Conservation (phyloP, 441 rosid genomes). For the Arabidopsis hybrid region DNA sequence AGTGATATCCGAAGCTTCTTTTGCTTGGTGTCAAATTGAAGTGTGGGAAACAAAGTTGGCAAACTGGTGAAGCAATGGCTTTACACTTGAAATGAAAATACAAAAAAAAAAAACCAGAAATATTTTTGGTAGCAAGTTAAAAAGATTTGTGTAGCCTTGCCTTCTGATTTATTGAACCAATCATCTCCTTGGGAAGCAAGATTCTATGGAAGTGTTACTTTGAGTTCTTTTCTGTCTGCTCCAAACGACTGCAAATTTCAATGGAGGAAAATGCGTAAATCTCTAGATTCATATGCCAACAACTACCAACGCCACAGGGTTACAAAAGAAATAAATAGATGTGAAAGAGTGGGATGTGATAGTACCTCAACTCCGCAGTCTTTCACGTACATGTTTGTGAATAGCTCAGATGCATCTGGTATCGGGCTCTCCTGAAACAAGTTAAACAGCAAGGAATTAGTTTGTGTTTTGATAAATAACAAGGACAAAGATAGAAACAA, state of each 20-base stretch:
- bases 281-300: constrained; percentile 14
- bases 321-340: neutral
- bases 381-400: constrained; percentile 75
- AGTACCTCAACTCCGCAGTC: constrained; percentile 83
- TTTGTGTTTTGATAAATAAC: neutral
- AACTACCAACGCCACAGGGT: neutral
- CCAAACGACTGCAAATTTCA: constrained; percentile 71
- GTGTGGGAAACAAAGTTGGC: neutral
- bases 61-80: constrained; percentile 37
- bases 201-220: constrained; percentile 66
- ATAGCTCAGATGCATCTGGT: constrained; percentile 89
- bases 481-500: constrained; percentile 19
- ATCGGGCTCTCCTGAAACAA: constrained; percentile 79
- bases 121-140: constrained; percentile 25
- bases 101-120: constrained; percentile 1
- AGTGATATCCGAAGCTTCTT: constrained; percentile 23
- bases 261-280: constrained; percentile 1
- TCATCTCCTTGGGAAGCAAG: neutral
- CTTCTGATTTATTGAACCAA: constrained; percentile 24
- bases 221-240: constrained; percentile 87
- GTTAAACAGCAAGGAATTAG: constrained; percentile 2
- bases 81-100: constrained; percentile 13
- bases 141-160: constrained; percentile 37
- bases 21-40: constrained; percentile 22
- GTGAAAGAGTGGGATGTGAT: neutral